These are phyloP conservation scores for Penicillium griseofulvum DNA, from an alignment of 2,329 filamentous ascomycete species.

Conservation along the genomic window DNA sequence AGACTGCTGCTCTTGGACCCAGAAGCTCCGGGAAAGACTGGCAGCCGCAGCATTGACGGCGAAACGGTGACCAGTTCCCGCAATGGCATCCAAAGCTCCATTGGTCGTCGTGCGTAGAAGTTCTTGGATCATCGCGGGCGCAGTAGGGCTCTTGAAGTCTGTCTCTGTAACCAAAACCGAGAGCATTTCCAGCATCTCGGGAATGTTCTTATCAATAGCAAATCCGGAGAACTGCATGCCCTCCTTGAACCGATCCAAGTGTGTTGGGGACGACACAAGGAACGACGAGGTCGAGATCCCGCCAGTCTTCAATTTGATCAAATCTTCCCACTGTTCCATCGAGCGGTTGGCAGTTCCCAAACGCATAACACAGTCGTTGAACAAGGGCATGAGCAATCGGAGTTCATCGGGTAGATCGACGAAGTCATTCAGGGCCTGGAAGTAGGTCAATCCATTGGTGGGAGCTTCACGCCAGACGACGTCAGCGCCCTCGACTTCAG, in stretches of 20 bases:
- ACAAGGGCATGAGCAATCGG: slow-evolving; percentile 79
- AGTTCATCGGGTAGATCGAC: slow-evolving; percentile 80
- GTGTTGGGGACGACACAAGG: slow-evolving; percentile 71
- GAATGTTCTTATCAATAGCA: slow-evolving; percentile 84
- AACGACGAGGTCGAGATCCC: slow-evolving; percentile 84
- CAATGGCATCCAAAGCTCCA: slow-evolving; percentile 86
- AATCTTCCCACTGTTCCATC: slow-evolving; percentile 92
- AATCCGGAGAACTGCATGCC: slow-evolving; percentile 82
- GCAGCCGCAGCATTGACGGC: slow-evolving; percentile 82
- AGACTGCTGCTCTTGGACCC: slow-evolving; percentile 76
- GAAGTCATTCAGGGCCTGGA: slow-evolving; percentile 80
- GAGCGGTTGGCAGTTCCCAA: slow-evolving; percentile 82
- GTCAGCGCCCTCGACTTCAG: slow-evolving; percentile 59
- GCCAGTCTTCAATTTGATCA: slow-evolving; percentile 94
- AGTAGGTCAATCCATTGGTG: slow-evolving; percentile 95
- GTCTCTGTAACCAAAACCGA: slow-evolving; percentile 79
- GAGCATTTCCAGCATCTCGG: slow-evolving; percentile 85
- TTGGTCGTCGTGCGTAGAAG: slow-evolving; percentile 83
- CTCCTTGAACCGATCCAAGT: slow-evolving; percentile 70
- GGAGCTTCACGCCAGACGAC: slow-evolving; percentile 90
- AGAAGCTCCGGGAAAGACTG: slow-evolving; percentile 68
- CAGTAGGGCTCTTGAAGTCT: slow-evolving; percentile 80
- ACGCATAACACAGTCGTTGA: slow-evolving; percentile 89
- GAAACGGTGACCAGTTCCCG: slow-evolving; percentile 83
- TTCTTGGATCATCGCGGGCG: slow-evolving; percentile 78